Conservation (phyloP, 2,329 filamentous ascomycete genomes). For the Graphiopsis chlorocephala region DNA sequence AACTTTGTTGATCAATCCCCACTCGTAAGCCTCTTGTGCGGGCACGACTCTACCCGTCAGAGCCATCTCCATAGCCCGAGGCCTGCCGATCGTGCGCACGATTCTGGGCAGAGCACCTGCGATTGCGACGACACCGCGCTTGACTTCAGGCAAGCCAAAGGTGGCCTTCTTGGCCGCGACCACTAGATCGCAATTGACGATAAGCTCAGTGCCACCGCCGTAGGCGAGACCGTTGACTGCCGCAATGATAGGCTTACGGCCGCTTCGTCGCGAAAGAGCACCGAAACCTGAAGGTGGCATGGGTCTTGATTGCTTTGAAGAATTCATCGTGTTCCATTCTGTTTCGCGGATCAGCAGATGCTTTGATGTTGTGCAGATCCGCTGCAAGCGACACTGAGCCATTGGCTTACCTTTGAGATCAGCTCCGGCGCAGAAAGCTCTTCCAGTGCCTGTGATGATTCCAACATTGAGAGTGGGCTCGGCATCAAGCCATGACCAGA, state of each 20-base stretch:
- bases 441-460: constrained; percentile 36
- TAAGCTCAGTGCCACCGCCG: constrained; percentile 76
- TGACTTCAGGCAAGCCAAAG: constrained; percentile 71
- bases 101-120: constrained; percentile 69
- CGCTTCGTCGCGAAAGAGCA: constrained; percentile 62
- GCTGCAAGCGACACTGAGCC: neutral
- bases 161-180: constrained; percentile 57
- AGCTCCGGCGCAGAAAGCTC: constrained; percentile 38
- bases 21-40: constrained; percentile 59
- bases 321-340: constrained; percentile 37
- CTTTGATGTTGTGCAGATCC: neutral
- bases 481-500: constrained; percentile 35
- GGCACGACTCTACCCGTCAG: constrained; percentile 60
- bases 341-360: neutral
- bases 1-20: constrained; percentile 70
- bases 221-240: constrained; percentile 74
- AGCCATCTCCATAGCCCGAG: constrained; percentile 69
- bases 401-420: constrained; percentile 34
- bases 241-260: constrained; percentile 72
- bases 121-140: constrained; percentile 66
- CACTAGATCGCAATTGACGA: constrained; percentile 68
- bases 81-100: constrained; percentile 62
- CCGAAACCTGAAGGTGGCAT: constrained; percentile 56
- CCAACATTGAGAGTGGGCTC: constrained; percentile 33
- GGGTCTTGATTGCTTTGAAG: constrained; percentile 21